Evolutionary conservation across 306 rosid genomes (phyloP).

Genomic region (Alnus rubra): DNA sequence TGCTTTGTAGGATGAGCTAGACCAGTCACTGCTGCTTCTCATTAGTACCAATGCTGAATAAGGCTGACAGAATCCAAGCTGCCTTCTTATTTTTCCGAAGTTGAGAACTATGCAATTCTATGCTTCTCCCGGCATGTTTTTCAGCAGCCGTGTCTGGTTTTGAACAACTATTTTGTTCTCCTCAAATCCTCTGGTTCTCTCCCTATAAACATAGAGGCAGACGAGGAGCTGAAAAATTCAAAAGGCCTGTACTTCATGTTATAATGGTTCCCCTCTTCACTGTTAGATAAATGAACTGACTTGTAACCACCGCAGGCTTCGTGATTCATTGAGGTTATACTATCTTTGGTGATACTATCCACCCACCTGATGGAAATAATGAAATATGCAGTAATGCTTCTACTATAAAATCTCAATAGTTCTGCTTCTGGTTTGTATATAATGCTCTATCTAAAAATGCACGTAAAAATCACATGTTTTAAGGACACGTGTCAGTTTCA

Average conservation of each 20-base stretch:
- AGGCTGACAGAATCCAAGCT: background rate
- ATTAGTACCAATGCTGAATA: background rate
- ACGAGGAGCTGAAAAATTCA: background rate
- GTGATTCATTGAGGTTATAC: background rate
- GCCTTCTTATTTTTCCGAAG: background rate
- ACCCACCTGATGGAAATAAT: too few species aligned
- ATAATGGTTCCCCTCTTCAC: background rate
- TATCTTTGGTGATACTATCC: too few species aligned
- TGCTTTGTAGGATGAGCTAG: background rate
- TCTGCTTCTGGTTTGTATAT: too few species aligned
- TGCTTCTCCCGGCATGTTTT: background rate
- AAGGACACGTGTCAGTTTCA: too few species aligned
- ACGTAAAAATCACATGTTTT: too few species aligned
- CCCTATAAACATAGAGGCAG: background rate
- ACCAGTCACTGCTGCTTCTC: background rate
- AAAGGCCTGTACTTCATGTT: background rate
- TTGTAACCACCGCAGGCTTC: background rate
- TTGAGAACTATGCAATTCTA: constrained; percentile 3
- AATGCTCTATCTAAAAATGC: too few species aligned
- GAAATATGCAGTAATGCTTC: too few species aligned
- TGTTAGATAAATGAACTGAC: background rate
- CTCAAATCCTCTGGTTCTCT: background rate
- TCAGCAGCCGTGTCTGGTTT: background rate
- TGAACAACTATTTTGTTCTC: background rate
- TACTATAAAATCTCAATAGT: too few species aligned